Conservation (phyloP, 768 basidiomycete genomes). For the Guyanaporus albipodus region DNA sequence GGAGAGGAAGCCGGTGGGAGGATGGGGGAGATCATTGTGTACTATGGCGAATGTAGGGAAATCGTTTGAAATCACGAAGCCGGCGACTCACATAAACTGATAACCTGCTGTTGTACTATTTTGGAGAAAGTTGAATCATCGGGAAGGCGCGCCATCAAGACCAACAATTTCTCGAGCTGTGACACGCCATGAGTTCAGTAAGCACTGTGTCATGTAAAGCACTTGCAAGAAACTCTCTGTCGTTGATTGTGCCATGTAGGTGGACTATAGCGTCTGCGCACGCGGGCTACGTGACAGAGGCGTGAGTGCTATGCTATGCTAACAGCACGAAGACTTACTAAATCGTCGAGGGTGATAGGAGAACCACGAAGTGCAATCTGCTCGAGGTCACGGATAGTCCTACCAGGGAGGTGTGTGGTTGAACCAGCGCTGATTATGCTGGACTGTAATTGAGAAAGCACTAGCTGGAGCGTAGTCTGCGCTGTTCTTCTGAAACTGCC, state of each 20-base stretch:
- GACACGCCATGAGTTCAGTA: slow-evolving; percentile 5
- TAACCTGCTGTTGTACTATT: slow-evolving; percentile 47
- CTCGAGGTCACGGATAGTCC: slow-evolving; percentile 24
- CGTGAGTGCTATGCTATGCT: background rate
- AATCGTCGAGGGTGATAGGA: slow-evolving; percentile 21
- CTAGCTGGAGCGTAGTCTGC: slow-evolving; percentile 11
- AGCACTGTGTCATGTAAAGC: background rate
- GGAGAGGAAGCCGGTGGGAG: slow-evolving; percentile 52
- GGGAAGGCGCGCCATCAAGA: slow-evolving; percentile 53
- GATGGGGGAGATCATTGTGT: slow-evolving; percentile 79
- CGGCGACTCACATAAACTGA: slow-evolving; percentile 52
- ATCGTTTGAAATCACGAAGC: background rate
- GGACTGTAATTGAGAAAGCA: slow-evolving; percentile 13
- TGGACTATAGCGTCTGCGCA: slow-evolving; percentile 46
- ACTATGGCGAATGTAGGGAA: slow-evolving; percentile 37
- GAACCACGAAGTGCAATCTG: slow-evolving; percentile 27
- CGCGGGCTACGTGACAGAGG: slow-evolving; percentile 37
- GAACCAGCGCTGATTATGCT: background rate
- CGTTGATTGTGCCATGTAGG: slow-evolving; percentile 44
- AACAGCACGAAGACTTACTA: slow-evolving; percentile 21
- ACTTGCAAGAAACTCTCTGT: slow-evolving; percentile 58
- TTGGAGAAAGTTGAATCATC: slow-evolving; percentile 26
- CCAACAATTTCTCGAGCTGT: slow-evolving; percentile 61
- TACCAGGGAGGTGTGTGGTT: slow-evolving; percentile 7
- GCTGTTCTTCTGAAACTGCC: background rate